phyloP scores from a whole-genome alignment of 768 basidiomycete species.

The Boletales sp. region DNA sequence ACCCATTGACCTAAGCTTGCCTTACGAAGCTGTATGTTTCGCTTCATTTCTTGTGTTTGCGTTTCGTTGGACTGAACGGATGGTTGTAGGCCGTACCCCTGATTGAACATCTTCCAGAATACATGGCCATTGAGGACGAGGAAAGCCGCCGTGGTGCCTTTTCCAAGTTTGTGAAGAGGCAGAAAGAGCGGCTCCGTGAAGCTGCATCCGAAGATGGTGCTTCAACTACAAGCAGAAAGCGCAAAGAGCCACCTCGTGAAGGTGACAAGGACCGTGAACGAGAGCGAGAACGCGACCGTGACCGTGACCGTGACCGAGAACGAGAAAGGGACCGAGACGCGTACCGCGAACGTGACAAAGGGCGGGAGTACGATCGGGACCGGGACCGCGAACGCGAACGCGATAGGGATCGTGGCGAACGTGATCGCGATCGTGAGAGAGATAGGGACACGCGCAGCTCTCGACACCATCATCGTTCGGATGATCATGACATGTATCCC shows the following conservation, averaged over 20 bases:
- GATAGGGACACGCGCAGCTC: constrained; percentile 37
- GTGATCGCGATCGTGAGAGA: constrained; percentile 43
- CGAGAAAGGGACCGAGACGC: constrained; percentile 25
- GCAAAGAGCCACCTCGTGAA: constrained; percentile 66
- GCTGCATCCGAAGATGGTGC: constrained; percentile 77
- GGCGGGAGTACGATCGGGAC: constrained; percentile 38
- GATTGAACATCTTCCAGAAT: constrained; percentile 84
- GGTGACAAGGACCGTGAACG: constrained; percentile 48
- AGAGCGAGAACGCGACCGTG: constrained; percentile 33
- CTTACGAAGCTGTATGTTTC: constrained; percentile 75
- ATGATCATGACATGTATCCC: constrained; percentile 31
- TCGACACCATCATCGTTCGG: constrained; percentile 33
- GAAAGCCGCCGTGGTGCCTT: constrained; percentile 79
- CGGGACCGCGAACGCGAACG: constrained; percentile 40
- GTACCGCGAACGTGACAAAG: constrained; percentile 29
- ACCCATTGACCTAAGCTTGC: constrained; percentile 66
- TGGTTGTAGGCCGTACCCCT: constrained; percentile 58
- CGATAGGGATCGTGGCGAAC: constrained; percentile 38
- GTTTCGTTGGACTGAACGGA: background rate
- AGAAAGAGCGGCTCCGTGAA: constrained; percentile 85
- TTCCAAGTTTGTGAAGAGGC: constrained; percentile 82
- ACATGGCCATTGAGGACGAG: constrained; percentile 84
- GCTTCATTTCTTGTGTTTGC: background rate
- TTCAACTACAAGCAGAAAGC: constrained; percentile 74
- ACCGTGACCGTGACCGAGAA: constrained; percentile 30